Base-by-base conservation (phyloP, 805 yeast genomes). In the Teunomyces kruisii region DNA sequence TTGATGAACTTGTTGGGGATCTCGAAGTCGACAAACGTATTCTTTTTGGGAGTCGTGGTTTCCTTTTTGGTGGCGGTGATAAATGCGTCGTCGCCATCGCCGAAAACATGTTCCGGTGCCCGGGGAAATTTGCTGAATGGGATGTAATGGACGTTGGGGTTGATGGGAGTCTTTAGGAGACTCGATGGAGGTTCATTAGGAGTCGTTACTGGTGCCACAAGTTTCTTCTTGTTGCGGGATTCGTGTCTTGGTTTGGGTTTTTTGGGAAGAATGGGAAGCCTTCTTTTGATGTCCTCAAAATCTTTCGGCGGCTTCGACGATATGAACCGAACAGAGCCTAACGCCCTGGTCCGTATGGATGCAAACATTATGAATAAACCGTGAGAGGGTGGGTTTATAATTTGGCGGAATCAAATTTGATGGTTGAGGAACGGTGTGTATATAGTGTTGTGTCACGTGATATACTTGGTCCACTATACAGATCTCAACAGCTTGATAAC, bases 91-190 rank as follows among this genome's bases (percentile, higher is more conserved):
- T 35, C 38, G 12, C 38, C 28, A 6, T 17, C 28, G 10, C 38
- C 38, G 19, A 35, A 35, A 9, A 61, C 40, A 22, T 43, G 37
- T 26, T 53, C 49, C 30, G 70, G 60, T 36, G 62, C 55, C 49
- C 53, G 58, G 15, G 74, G 74, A 45, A 69, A 67, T 39, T 62
- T 52, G 42, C 55, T 51, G 26, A 65, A 61, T 1, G 71, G 59
- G 15, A 69, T 50, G 46, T 54, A 65, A 26, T 55, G 39, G 30
- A 28, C 31, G 32, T 24, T 39, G 32, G 39, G 30, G 16, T n/a
- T 43, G 37, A 35, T 33, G 45, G 39, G 26, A 30, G 29, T 19
- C 47, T 35, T 29, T 42, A 29, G 33, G 44, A 26, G 28, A 26
- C 28, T 26, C 12, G 28, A 8, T 8, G 17, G 38, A 6, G 27